A percentile compares a stretch with the other conserved stretches of the same genome.
Evolutionary conservation across 1,284 basidiomycete genomes (phyloP).

Genomic region (Cutaneotrichosporon curvatum): DNA sequence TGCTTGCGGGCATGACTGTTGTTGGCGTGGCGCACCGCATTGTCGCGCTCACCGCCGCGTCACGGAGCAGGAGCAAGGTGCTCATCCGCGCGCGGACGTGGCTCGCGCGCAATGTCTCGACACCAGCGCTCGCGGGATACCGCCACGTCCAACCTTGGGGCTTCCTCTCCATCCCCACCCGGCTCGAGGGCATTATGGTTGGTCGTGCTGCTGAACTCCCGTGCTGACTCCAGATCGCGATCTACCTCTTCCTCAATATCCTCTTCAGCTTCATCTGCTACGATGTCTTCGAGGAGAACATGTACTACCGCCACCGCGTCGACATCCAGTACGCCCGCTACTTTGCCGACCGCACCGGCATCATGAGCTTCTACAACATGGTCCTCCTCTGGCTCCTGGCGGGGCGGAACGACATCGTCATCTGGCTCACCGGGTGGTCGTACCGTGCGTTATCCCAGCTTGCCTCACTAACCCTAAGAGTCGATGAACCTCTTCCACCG

Average conservation of each 20-base stretch:
- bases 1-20: constrained; percentile 14
- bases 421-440: constrained; percentile 34
- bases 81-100: constrained; percentile 3
- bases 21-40: constrained; percentile 17
- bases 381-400: constrained; percentile 26
- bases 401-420: constrained; percentile 29
- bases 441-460: constrained; percentile 12
- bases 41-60: not conserved
- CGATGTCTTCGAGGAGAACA: constrained; percentile 50
- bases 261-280: constrained; percentile 47
- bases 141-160: constrained; percentile 22
- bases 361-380: constrained; percentile 31
- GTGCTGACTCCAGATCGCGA: constrained; percentile 18
- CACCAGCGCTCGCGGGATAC: constrained; percentile 23
- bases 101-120: constrained; percentile 18
- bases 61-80: not conserved
- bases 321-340: constrained; percentile 19
- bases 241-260: constrained; percentile 25
- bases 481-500: constrained; percentile 32
- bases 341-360: constrained; percentile 25
- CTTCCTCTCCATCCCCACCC: constrained; percentile 23
- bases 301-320: constrained; percentile 10
- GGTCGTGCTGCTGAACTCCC: constrained; percentile 1
- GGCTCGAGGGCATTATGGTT: constrained; percentile 25
- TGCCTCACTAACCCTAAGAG: not conserved